Conservation (phyloP, 495 filamentous ascomycete genomes). For the Pseudomonodictys pantanalensis region DNA sequence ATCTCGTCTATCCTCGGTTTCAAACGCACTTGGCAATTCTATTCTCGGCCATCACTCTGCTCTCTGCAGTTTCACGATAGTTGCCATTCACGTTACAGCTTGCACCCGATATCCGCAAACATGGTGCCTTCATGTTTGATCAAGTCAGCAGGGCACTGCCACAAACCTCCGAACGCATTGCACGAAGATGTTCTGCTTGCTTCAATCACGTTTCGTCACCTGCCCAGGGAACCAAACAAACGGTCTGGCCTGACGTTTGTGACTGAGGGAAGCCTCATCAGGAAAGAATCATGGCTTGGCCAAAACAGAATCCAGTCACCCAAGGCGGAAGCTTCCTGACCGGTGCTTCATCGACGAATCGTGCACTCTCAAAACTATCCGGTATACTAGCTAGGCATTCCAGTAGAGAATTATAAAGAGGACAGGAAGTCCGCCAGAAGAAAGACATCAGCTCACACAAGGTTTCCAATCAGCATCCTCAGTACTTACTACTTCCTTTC, state of each 20-base stretch:
- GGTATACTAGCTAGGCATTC: not conserved
- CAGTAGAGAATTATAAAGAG: constrained; percentile 9
- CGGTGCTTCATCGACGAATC: not conserved
- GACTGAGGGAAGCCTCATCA: no score
- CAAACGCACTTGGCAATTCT: not conserved
- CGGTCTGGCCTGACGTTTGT: no score
- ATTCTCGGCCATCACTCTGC: not conserved
- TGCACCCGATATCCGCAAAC: not conserved
- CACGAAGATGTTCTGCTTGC: constrained; percentile 10
- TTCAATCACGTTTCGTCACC: not conserved
- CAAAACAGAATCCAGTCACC: constrained; percentile 8
- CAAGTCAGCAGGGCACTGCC: no score
- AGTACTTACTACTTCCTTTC: constrained; percentile 19
- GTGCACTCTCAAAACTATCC: not conserved
- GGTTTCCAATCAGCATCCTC: constrained; percentile 24
- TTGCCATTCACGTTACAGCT: not conserved
- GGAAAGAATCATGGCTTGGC: constrained; percentile 15
- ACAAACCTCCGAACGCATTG: no score
- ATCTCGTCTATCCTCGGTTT: not conserved
- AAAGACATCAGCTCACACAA: constrained; percentile 21
- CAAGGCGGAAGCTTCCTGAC: not conserved
- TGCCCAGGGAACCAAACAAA: not conserved
- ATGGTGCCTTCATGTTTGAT: not conserved
- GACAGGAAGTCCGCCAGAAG: not conserved
- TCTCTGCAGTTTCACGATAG: not conserved